phyloP scores from a whole-genome alignment of 192 early-diverging fungal genomes.

The Coemansia sp. region DNA sequence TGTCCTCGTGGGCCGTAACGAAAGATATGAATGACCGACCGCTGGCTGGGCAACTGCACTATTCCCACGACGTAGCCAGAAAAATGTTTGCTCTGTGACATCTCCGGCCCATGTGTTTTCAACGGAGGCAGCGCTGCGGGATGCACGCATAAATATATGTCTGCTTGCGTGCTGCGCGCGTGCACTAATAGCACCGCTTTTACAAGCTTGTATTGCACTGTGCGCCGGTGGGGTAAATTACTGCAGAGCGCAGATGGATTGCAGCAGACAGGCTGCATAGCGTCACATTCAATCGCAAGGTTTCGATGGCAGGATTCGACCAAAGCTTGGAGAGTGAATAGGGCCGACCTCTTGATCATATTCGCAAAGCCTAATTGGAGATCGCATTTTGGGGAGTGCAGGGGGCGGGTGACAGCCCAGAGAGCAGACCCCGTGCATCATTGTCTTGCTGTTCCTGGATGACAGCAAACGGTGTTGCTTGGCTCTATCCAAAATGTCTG shows the following conservation, averaged over 20 bases:
- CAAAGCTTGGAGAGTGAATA: neutral
- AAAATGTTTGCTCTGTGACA: neutral
- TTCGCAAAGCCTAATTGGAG: constrained; percentile 3
- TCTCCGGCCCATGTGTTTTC: neutral
- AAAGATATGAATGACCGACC: neutral
- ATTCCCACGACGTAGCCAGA: neutral
- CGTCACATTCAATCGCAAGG: constrained; percentile 8
- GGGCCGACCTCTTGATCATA: neutral
- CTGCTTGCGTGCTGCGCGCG: neutral
- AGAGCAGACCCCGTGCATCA: neutral
- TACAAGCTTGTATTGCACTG: constrained; percentile 3
- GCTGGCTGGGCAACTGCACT: neutral
- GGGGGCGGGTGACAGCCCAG: neutral
- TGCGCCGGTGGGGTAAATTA: constrained; percentile 17
- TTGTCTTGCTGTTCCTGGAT: neutral
- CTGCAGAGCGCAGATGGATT: constrained; percentile 15
- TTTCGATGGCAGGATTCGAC: neutral
- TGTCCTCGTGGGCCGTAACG: neutral
- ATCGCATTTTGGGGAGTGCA: constrained; percentile 7
- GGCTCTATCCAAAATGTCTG: too few species aligned
- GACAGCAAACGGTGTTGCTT: neutral
- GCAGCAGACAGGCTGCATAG: constrained; percentile 1
- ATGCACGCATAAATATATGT: neutral
- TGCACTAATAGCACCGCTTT: constrained; percentile 3
- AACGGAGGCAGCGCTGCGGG: neutral